These are phyloP conservation scores for Epichloe aotearoae DNA, from an alignment of 2,329 filamentous ascomycete species.

Conservation along the genomic window DNA sequence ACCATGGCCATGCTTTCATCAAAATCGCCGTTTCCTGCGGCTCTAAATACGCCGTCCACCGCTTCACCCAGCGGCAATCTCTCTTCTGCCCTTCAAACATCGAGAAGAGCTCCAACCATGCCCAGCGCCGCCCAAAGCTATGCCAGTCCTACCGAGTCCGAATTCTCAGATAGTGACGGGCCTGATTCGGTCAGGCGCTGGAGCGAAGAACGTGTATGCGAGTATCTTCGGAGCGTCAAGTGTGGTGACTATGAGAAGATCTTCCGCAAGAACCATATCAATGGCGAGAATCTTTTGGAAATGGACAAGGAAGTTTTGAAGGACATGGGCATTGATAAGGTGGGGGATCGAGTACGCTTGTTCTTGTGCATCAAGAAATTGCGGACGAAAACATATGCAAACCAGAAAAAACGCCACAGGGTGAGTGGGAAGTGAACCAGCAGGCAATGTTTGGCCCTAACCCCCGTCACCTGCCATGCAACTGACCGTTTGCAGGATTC, in stretches of 20 bases:
- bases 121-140: conserved; percentile 43
- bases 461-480: neutral
- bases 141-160: conserved; percentile 78
- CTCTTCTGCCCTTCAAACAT: conserved; percentile 36
- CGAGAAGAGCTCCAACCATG: conserved; percentile 38
- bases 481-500: conserved; percentile 49
- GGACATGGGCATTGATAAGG: conserved; percentile 97
- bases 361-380: conserved; percentile 77
- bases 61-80: conserved; percentile 31
- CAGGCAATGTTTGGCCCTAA: neutral
- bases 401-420: conserved; percentile 72
- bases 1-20: conserved; percentile 63
- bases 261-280: conserved; percentile 89
- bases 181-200: conserved; percentile 69
- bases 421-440: conserved; percentile 34
- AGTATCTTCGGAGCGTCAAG: conserved; percentile 83
- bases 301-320: conserved; percentile 94
- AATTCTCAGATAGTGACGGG: conserved; percentile 74
- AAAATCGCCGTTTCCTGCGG: conserved; percentile 55
- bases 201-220: conserved; percentile 83
- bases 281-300: conserved; percentile 89
- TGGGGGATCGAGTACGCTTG: conserved; percentile 88
- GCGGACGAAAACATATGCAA: conserved; percentile 61
- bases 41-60: conserved; percentile 29
- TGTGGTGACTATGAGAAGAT: conserved; percentile 87